These are phyloP conservation scores for Arthrobotrys iridis DNA, from an alignment of 2,329 filamentous ascomycete genomes.

Conservation along the genomic window DNA sequence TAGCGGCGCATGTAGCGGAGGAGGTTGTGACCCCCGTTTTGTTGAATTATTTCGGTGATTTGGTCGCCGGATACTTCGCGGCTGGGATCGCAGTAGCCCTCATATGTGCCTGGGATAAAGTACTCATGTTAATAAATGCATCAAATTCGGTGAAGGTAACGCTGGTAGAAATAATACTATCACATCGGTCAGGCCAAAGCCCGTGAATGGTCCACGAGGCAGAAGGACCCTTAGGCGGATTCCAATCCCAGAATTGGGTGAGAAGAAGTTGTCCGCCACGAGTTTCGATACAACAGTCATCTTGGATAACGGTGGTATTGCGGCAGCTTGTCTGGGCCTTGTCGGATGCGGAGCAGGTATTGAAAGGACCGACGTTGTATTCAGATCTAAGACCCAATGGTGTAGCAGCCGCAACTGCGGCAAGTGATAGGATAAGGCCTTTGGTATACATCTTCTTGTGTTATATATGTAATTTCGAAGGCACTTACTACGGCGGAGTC, in stretches of 20 bases:
- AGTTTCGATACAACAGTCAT: slow-evolving; percentile 70
- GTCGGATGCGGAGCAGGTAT: slow-evolving; percentile 36
- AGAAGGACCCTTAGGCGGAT: slow-evolving; percentile 68
- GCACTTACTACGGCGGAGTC: not conserved
- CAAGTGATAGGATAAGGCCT: slow-evolving; percentile 11
- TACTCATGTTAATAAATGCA: not conserved
- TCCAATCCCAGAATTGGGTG: slow-evolving; percentile 71
- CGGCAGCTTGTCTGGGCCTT: slow-evolving; percentile 64
- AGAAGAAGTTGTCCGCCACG: slow-evolving; percentile 69
- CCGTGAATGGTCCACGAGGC: slow-evolving; percentile 60
- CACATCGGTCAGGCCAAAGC: slow-evolving; percentile 67
- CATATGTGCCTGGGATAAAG: slow-evolving; percentile 65
- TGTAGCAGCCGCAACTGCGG: slow-evolving; percentile 20
- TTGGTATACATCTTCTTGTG: slow-evolving; percentile 21
- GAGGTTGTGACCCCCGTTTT: slow-evolving; percentile 65
- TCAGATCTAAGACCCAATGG: slow-evolving; percentile 12
- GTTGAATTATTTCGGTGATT: slow-evolving; percentile 68
- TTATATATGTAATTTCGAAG: too few species aligned
- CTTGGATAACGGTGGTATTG: slow-evolving; percentile 65
- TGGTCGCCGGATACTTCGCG: slow-evolving; percentile 67
- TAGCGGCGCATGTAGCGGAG: slow-evolving; percentile 70
- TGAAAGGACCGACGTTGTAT: slow-evolving; percentile 37
- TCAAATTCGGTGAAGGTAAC: not conserved
- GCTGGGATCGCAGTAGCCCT: slow-evolving; percentile 67
- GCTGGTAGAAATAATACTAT: slow-evolving; percentile 62